A percentile compares a stretch with the other conserved stretches of the same genome.
Evolutionary conservation across 2,329 filamentous ascomycete genomes (phyloP).

Genomic region (Drechslera avenae): DNA sequence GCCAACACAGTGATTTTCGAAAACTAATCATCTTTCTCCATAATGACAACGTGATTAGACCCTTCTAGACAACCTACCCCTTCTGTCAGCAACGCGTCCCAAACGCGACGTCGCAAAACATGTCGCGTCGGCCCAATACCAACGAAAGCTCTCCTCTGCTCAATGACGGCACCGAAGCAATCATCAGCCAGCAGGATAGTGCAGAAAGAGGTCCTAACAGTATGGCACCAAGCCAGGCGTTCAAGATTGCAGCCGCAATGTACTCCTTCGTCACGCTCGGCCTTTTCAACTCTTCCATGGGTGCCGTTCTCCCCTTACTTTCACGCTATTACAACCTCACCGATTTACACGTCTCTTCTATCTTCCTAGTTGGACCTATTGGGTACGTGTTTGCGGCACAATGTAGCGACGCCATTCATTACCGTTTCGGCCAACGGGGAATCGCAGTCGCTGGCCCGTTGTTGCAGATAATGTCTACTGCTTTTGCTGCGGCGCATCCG

Average conservation of each 20-base stretch:
- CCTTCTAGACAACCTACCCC: background rate
- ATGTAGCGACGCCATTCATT: constrained; percentile 49
- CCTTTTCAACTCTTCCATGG: constrained; percentile 34
- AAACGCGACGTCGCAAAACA: constrained; percentile 4
- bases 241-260: constrained; percentile 60
- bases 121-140: constrained; percentile 1
- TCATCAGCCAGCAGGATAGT: background rate
- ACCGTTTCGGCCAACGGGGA: constrained; percentile 50
- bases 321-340: constrained; percentile 50
- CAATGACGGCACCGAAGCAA: background rate
- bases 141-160: constrained; percentile 15
- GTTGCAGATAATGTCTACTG: constrained; percentile 44
- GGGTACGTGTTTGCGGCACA: constrained; percentile 54
- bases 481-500: constrained; percentile 34
- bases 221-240: constrained; percentile 1
- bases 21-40: background rate
- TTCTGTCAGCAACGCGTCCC: background rate
- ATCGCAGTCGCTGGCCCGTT: constrained; percentile 51
- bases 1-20: background rate
- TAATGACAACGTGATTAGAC: background rate
- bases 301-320: constrained; percentile 47
- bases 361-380: constrained; percentile 52
- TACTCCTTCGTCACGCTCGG: constrained; percentile 64
- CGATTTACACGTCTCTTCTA: constrained; percentile 52
- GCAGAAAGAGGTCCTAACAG: background rate